phyloP scores from a whole-genome alignment of 345 rosid species.

The Moringa oleifera region DNA sequence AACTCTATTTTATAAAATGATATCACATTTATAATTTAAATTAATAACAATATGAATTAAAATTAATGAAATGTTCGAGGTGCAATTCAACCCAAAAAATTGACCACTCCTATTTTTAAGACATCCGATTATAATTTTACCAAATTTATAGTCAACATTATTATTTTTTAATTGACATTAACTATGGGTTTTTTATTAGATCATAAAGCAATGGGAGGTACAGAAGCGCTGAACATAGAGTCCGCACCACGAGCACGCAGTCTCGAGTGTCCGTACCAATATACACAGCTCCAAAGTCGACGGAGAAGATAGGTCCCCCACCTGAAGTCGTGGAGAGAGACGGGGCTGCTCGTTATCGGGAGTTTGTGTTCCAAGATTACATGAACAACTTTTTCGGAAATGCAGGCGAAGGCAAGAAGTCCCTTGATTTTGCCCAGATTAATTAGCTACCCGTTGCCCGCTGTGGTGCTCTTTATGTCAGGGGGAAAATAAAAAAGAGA shows the following conservation, averaged over 20 bases:
- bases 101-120: no score
- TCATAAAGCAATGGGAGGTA: constrained; percentile 55
- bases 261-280: constrained; percentile 58
- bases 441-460: no score
- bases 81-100: no score
- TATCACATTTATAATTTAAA: no score
- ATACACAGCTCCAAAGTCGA: constrained; percentile 36
- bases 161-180: no score
- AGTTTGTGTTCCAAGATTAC: constrained; percentile 40
- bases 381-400: constrained; percentile 47
- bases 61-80: no score
- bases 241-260: constrained; percentile 33
- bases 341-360: constrained; percentile 39
- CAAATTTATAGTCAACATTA: no score
- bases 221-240: constrained; percentile 57
- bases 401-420: constrained; percentile 47
- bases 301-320: constrained; percentile 39
- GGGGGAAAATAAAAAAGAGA: no score
- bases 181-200: constrained; percentile 18
- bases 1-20: no score
- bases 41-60: no score
- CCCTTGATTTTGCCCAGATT: constrained; percentile 35
- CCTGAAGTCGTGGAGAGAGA: constrained; percentile 37
- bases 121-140: no score
- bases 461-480: no score